phyloP scores from a whole-genome alignment of 2,329 filamentous ascomycete genomes.

The Colletotrichum camelliae region DNA sequence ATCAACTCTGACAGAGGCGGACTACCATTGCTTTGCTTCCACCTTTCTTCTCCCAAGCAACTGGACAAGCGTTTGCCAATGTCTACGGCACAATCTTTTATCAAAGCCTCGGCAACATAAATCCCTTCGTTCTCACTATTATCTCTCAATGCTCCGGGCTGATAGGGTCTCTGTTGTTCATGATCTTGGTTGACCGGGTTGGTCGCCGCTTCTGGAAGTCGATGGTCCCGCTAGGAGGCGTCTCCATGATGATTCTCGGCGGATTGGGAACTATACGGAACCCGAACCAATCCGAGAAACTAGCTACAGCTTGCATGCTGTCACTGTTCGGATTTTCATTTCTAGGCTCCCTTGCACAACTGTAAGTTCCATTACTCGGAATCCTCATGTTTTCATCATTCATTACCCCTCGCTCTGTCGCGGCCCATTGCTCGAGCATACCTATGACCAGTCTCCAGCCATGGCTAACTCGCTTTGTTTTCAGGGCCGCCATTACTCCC shows the following conservation, averaged over 20 bases:
- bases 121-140: background rate
- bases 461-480: background rate
- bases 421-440: background rate
- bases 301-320: background rate
- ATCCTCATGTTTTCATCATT: background rate
- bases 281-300: background rate
- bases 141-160: background rate
- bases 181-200: background rate
- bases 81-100: background rate
- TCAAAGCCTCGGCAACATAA: background rate
- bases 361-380: background rate
- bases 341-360: background rate
- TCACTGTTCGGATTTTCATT: background rate
- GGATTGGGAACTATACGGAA: background rate
- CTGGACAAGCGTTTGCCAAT: background rate
- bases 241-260: background rate
- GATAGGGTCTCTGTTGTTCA: background rate
- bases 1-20: background rate
- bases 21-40: background rate
- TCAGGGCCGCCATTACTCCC: background rate
- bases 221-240: background rate
- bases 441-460: background rate
- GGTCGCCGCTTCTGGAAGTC: background rate
- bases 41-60: background rate
- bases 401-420: background rate